A percentile compares a stretch with the other conserved stretches of the same genome.
Evolutionary conservation across 163 green algal genomes (phyloP).

Genomic region (Chlamydomonas reinhardtii): DNA sequence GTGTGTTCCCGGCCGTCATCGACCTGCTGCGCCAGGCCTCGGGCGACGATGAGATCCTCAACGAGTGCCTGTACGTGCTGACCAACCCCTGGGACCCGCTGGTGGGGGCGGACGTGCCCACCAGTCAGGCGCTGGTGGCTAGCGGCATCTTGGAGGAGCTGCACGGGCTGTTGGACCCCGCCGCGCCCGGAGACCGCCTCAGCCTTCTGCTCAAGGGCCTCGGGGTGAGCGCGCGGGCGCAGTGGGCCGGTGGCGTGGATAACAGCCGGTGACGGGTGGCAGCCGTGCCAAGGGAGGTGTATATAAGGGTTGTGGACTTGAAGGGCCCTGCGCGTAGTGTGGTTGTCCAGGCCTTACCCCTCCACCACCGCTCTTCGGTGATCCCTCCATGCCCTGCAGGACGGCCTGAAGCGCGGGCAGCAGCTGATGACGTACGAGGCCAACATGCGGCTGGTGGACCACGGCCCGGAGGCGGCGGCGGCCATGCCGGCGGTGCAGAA

Average conservation of each 20-base stretch:
- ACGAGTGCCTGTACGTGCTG: constrained; percentile 52
- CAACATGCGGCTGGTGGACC: constrained; percentile 32
- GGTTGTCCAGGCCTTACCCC: no score
- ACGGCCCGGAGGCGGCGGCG: constrained; percentile 13
- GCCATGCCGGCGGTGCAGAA: neutral
- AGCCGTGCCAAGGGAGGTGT: no score
- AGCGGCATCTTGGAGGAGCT: constrained; percentile 20
- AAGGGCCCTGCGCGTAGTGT: no score
- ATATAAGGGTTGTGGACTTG: no score
- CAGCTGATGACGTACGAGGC: constrained; percentile 44
- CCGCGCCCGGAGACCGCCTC: neutral
- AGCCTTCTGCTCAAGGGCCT: constrained; percentile 37
- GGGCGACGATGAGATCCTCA: constrained; percentile 21
- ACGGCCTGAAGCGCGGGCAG: constrained; percentile 42
- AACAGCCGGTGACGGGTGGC: no score
- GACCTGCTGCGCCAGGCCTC: constrained; percentile 13
- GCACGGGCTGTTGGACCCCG: neutral
- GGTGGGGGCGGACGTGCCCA: constrained; percentile 11
- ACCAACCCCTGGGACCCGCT: constrained; percentile 48
- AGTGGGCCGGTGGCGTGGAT: no score
- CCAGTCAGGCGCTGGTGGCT: neutral
- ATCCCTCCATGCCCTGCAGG: neutral
- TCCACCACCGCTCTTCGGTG: no score
- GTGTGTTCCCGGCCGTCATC: constrained; percentile 30
- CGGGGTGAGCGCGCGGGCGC: neutral